Percentiles rank a stretch among this genome's conserved stretches.
Conservation (phyloP, 2,329 filamentous ascomycete species). For the Colletotrichum costaricense region DNA sequence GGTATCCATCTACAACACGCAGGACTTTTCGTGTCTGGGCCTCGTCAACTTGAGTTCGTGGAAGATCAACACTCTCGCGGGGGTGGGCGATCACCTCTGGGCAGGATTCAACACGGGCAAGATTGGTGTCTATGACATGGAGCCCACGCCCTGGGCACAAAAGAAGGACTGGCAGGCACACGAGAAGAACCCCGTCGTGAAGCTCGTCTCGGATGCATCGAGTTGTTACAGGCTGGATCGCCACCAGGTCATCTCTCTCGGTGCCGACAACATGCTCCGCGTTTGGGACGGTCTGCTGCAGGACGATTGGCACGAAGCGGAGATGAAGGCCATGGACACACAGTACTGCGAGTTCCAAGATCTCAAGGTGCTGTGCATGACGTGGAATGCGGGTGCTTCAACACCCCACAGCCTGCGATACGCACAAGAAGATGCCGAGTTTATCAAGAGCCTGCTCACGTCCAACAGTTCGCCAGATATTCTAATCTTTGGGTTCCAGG, state of each 20-base stretch:
- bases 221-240: constrained; percentile 88
- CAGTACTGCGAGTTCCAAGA: constrained; percentile 90
- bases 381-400: constrained; percentile 97
- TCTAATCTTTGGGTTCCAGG: constrained; percentile 95
- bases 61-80: constrained; percentile 90
- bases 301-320: constrained; percentile 92
- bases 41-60: constrained; percentile 90
- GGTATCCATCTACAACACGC: constrained; percentile 88
- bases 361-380: constrained; percentile 83
- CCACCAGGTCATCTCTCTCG: constrained; percentile 86
- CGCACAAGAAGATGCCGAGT: constrained; percentile 75
- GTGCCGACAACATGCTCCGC: constrained; percentile 85
- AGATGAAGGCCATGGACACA: constrained; percentile 86
- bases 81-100: constrained; percentile 88
- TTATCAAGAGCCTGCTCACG: constrained; percentile 84
- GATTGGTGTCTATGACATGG: constrained; percentile 92
- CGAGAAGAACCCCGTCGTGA: constrained; percentile 78
- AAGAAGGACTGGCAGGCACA: constrained; percentile 97
- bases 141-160: constrained; percentile 84
- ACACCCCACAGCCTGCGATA: constrained; percentile 87
- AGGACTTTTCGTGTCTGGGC: constrained; percentile 80
- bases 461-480: constrained; percentile 87
- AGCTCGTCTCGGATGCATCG: constrained; percentile 81
- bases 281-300: constrained; percentile 94
- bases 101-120: constrained; percentile 94